These are phyloP conservation scores for Solanum ossicruentum DNA, from an alignment of 257 asterid genomes.

Conservation along the genomic window DNA sequence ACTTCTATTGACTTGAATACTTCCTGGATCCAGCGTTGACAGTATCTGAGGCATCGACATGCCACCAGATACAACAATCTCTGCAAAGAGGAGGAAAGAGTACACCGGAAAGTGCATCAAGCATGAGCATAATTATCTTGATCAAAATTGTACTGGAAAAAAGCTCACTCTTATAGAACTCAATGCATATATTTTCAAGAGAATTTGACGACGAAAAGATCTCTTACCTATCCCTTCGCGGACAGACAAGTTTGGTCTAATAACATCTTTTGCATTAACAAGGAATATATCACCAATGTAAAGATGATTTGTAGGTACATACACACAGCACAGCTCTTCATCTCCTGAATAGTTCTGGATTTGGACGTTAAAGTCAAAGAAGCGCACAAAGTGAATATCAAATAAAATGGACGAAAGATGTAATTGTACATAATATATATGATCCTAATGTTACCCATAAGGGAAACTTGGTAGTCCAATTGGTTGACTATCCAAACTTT, in stretches of 20 bases:
- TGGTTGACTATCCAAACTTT: not conserved
- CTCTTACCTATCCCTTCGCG: conserved; percentile 45
- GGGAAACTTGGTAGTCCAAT: not conserved
- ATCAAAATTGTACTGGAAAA: not conserved
- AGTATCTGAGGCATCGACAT: conserved; percentile 44
- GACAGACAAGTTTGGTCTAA: conserved; percentile 40
- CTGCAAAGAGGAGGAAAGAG: conserved; percentile 9
- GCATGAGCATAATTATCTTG: not conserved
- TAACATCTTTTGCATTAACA: conserved; percentile 34
- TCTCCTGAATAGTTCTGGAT: conserved; percentile 32
- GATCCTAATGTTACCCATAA: not conserved
- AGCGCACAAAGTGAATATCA: not conserved
- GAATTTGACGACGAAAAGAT: not conserved
- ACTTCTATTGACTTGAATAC: conserved; percentile 12
- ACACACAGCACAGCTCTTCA: conserved; percentile 42
- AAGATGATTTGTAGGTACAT: conserved; percentile 44
- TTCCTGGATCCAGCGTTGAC: conserved; percentile 23
- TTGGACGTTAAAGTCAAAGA: not conserved
- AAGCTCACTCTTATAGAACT: not conserved
- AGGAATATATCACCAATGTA: conserved; percentile 44
- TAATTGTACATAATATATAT: not conserved
- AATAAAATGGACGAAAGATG: not conserved
- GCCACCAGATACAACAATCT: conserved; percentile 44
- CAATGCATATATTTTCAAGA: not conserved
- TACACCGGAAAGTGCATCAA: not conserved